A percentile compares a stretch with the other conserved stretches of the same genome.
Evolutionary conservation across 257 asterid species (phyloP).

Genomic region (Ehretia macrophylla): DNA sequence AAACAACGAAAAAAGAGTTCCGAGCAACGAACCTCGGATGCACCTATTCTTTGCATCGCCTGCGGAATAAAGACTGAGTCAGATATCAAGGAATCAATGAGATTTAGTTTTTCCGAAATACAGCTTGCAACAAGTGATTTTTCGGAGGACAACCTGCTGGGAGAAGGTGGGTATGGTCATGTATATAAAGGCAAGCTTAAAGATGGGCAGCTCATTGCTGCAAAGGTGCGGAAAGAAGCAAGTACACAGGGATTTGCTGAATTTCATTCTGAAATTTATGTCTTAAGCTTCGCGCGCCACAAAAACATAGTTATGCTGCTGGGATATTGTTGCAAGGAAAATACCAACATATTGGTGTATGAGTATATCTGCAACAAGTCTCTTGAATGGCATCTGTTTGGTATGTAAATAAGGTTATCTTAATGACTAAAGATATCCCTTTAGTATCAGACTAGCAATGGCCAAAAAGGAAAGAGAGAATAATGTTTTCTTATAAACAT

Average conservation of each 20-base stretch:
- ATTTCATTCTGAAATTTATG: constrained; percentile 63
- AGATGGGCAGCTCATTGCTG: constrained; percentile 74
- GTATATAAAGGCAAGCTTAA: constrained; percentile 68
- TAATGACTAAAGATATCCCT: neutral
- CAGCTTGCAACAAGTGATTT: constrained; percentile 65
- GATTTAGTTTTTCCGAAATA: constrained; percentile 63
- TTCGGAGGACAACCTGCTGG: constrained; percentile 57
- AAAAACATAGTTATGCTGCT: constrained; percentile 83
- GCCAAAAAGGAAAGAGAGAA: neutral
- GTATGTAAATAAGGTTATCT: constrained; percentile 26
- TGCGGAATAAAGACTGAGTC: constrained; percentile 70
- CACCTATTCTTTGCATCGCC: constrained; percentile 61
- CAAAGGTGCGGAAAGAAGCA: constrained; percentile 77
- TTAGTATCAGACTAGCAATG: neutral
- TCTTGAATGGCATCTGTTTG: constrained; percentile 80
- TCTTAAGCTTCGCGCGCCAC: constrained; percentile 73
- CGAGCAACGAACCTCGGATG: constrained; percentile 36
- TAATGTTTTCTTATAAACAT: neutral
- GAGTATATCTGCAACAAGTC: constrained; percentile 77
- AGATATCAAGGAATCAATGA: constrained; percentile 41
- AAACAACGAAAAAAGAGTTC: constrained; percentile 30
- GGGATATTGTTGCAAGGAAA: constrained; percentile 81
- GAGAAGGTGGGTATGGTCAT: constrained; percentile 85
- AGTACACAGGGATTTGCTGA: constrained; percentile 68
- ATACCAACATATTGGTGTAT: constrained; percentile 61